Evolutionary conservation across 306 rosid genomes (phyloP).

Genomic region (Abrus precatorius): DNA sequence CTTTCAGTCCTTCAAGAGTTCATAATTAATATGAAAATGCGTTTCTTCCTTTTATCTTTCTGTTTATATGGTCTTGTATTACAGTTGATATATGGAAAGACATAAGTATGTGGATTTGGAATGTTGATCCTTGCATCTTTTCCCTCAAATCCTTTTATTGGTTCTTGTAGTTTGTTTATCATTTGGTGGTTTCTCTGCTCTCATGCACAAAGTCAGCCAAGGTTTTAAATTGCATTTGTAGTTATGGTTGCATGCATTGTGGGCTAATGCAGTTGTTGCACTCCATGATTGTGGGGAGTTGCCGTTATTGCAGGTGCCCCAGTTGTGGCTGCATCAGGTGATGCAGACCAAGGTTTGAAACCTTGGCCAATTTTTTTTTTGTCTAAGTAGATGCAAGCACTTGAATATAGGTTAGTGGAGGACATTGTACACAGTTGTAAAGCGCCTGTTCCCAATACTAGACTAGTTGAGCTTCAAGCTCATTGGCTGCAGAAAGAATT

Average conservation of each 20-base stretch:
- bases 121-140: not conserved
- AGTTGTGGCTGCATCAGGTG: not conserved
- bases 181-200: not conserved
- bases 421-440: not conserved
- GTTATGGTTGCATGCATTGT: not conserved
- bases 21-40: not conserved
- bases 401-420: not conserved
- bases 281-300: not conserved
- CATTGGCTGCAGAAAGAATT: constrained; percentile 21
- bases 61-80: not conserved
- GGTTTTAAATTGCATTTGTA: not conserved
- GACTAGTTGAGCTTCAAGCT: not conserved
- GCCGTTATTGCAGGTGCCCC: not conserved
- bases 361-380: not conserved
- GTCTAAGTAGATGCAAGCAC: not conserved
- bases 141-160: not conserved
- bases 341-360: not conserved
- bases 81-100: not conserved
- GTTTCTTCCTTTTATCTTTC: not conserved
- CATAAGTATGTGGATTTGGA: not conserved
- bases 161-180: not conserved
- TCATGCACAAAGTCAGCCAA: not conserved
- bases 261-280: not conserved
- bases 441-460: too few species aligned
- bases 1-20: not conserved